A percentile compares a stretch with the other conserved stretches of the same genome.
These are phyloP conservation scores for Fusarium illudens DNA, from an alignment of 2,329 filamentous ascomycete genomes.

Conservation along the genomic window DNA sequence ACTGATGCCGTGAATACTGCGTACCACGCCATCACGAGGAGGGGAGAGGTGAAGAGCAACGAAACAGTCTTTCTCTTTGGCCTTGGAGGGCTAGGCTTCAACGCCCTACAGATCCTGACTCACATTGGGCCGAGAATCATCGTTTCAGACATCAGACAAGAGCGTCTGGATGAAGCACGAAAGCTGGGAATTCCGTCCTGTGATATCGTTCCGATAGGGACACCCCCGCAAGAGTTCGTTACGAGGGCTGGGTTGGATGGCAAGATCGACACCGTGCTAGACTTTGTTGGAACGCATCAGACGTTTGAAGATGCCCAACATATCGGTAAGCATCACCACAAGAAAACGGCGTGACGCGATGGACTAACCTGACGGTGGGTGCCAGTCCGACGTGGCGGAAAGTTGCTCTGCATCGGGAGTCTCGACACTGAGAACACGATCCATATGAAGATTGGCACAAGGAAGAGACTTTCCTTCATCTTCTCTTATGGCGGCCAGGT, in stretches of 20 bases:
- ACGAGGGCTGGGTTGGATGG: not conserved
- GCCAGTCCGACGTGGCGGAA: slow-evolving; percentile 39
- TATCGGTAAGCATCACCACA: no score
- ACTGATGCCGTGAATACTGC: slow-evolving; percentile 36
- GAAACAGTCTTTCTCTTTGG: slow-evolving; percentile 31
- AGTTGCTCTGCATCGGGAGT: slow-evolving; percentile 52
- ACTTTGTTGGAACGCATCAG: slow-evolving; percentile 36
- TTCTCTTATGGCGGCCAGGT: slow-evolving; percentile 56
- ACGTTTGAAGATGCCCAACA: slow-evolving; percentile 38
- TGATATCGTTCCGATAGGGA: slow-evolving; percentile 26
- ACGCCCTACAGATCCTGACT: slow-evolving; percentile 28
- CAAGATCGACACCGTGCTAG: slow-evolving; percentile 27
- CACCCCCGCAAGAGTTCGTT: slow-evolving; percentile 19
- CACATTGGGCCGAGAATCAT: slow-evolving; percentile 28
- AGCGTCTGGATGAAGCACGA: slow-evolving; percentile 23
- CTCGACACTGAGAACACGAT: slow-evolving; percentile 51
- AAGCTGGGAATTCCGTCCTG: slow-evolving; percentile 7
- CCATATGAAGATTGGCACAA: slow-evolving; percentile 55
- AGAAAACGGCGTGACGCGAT: no score
- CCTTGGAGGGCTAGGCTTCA: slow-evolving; percentile 27
- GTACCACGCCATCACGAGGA: slow-evolving; percentile 28
- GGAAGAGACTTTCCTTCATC: slow-evolving; percentile 52
- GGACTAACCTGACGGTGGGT: no score
- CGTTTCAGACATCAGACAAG: slow-evolving; percentile 30
- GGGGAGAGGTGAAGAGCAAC: slow-evolving; percentile 19